Base-by-base conservation (phyloP, 2,329 filamentous ascomycete genomes). In the Botryotinia calthae region DNA sequence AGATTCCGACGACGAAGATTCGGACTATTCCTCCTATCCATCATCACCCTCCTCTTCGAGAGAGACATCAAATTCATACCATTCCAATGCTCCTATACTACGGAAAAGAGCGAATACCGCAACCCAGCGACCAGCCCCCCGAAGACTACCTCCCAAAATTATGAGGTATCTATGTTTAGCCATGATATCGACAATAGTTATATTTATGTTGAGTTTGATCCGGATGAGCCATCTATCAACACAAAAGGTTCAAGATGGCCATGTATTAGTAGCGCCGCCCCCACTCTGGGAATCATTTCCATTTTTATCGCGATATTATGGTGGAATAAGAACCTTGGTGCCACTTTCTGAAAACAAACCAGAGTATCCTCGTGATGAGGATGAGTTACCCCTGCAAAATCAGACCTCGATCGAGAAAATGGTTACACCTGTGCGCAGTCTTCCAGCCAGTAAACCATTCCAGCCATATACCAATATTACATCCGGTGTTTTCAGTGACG, bases 251-350 rank as follows among this genome's bases (percentile, higher is more conserved):
- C 84, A 87, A 74, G 81, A 87, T 69, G 86, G 87, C 46, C 80
- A 91, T 42, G 89, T 89, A 76, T 86, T 86, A 20, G 86, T 89
- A 0, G 82, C 88, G 0, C 88, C 89, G 31, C 92, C 88, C 0
- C 82, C 88, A 8, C 74, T 76, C n/a, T 98, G 95, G 94, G 93
- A 97, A 81, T 88, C 87, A 16, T 98, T 97, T 80, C 89, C 90
- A 0, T 97, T 97, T 79, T 82, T 99, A 74, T 91, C 91, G 74
- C 88, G 95, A 75, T 99, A 98, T 81, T 96, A 98, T 81, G 95
- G 94, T 22, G 96, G 96, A 0, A 87, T 99, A 73, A 87, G 91
- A 76, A 91, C 88, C 0, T 80, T 99, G 74, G 88, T 93, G 0
- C 82, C 89, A 0, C 83, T 89, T 40, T 81, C 86, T 22, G 85